phyloP scores from a whole-genome alignment of 257 asterid species.

The Solanum megistacrolobum region DNA sequence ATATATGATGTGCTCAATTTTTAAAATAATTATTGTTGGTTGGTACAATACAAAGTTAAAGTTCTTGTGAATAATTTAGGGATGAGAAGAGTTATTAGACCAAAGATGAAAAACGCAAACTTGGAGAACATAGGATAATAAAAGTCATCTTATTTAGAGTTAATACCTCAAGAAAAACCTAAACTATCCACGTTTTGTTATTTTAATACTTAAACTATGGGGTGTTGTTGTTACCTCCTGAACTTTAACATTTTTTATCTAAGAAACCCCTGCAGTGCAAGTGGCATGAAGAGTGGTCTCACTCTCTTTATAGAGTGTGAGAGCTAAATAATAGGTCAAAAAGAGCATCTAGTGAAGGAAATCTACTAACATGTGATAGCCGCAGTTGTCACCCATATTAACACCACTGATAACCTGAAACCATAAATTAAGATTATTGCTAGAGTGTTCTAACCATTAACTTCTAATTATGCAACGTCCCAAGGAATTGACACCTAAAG shows the following conservation, averaged over 20 bases:
- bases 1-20: background rate
- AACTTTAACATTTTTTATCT: background rate
- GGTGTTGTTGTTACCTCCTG: background rate
- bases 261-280: background rate
- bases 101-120: background rate
- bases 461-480: background rate
- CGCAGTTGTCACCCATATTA: constrained; percentile 81
- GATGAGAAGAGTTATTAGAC: background rate
- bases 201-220: background rate
- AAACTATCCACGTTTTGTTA: background rate
- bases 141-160: background rate
- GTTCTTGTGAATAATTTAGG: background rate
- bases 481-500: background rate
- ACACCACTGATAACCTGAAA: constrained; percentile 87
- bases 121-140: background rate
- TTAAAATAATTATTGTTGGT: background rate
- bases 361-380: constrained; percentile 64
- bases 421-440: constrained; percentile 3
- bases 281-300: background rate
- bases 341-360: background rate
- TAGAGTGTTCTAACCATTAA: background rate
- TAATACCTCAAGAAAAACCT: background rate
- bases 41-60: background rate
- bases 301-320: background rate
- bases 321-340: background rate